Evolutionary conservation across 805 yeast genomes (phyloP).

Genomic region (Candida maesae): DNA sequence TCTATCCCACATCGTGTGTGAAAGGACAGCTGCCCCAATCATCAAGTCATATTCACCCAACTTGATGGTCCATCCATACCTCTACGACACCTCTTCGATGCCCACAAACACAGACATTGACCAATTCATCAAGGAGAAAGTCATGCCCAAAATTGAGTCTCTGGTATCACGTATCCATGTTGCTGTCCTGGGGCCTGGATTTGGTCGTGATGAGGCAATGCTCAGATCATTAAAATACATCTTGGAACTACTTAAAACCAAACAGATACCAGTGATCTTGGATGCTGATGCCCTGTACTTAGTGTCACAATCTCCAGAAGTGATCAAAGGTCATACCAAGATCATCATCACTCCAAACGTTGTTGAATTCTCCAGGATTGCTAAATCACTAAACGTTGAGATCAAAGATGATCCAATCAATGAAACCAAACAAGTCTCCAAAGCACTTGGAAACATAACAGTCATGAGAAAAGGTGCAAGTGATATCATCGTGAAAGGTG

Average conservation of each 20-base stretch:
- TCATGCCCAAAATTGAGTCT: conserved; percentile 52
- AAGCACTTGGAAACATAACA: conserved; percentile 49
- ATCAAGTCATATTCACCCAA: conserved; percentile 90
- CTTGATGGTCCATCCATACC: conserved; percentile 92
- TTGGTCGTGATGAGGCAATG: conserved; percentile 79
- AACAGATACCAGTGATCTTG: conserved; percentile 66
- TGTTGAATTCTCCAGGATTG: conserved; percentile 72
- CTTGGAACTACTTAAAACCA: conserved; percentile 48
- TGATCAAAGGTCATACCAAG: conserved; percentile 50
- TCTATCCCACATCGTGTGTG: conserved; percentile 87
- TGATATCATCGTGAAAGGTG: conserved; percentile 61
- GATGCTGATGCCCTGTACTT: conserved; percentile 89
- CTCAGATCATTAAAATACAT: conserved; percentile 53
- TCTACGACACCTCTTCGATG: conserved; percentile 42
- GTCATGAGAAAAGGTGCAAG: conserved; percentile 69
- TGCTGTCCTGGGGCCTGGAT: conserved; percentile 89
- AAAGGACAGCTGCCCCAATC: conserved; percentile 66
- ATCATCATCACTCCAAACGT: conserved; percentile 88
- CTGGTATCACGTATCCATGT: conserved; percentile 70
- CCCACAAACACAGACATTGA: conserved; percentile 14
- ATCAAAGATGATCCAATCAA: conserved; percentile 1
- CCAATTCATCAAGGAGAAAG: conserved; percentile 36
- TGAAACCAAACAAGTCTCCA: conserved; percentile 41
- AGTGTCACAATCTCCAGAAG: conserved; percentile 51
- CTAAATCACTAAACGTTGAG: conserved; percentile 42